Evolutionary conservation across 2,329 filamentous ascomycete species (phyloP), one percentile per base, ranked within the genome.

Genomic region (Arachnopeziza araneosa): DNA sequence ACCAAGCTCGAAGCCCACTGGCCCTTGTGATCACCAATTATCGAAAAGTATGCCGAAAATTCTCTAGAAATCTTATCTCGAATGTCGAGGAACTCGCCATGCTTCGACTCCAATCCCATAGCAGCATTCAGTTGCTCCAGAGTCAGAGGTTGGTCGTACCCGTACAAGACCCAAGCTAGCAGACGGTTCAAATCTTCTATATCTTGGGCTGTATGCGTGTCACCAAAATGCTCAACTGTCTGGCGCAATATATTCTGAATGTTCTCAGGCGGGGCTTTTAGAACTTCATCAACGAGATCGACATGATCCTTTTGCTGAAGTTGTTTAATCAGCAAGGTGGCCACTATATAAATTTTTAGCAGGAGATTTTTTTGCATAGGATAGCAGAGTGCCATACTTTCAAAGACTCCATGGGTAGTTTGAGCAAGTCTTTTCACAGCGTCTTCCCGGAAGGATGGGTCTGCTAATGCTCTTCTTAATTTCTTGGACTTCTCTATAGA

Each of bases 1-100:
- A 12, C 50, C 50, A 52, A 52, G 21, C 21, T 10, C 17, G 19
- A 22, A 22, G 17, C 17, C 19, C 5, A 50, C 19, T 50, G 48
- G 48, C 21, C 24, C 21, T 52, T 24, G 21, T 23, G 50, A 52
- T 52, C 21, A 12, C 50, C 55, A 48, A 56, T 24, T n/a, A 57
- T 52, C 2, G 55, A 52, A 26, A 57, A 52, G 36, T 52, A 57
- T 22, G 49, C 48, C 8, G 48, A 52, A 48, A 52, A 57, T 52
- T 57, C 55, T 44, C 50, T 19, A 4, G 17, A 19, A n/a, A 57
- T 36, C 30, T 57, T 57, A 44, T 57, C 55, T 49, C 50, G 48
- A 21, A 57, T 57, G 24, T 57, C 55, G n/a, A 57, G 50, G 24
- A 57, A 57, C 23, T 57, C 55, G 8, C 55, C 55, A 44, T 57